Base-by-base conservation (phyloP, 495 filamentous ascomycete genomes). In the Stereocaulon alpinum region DNA sequence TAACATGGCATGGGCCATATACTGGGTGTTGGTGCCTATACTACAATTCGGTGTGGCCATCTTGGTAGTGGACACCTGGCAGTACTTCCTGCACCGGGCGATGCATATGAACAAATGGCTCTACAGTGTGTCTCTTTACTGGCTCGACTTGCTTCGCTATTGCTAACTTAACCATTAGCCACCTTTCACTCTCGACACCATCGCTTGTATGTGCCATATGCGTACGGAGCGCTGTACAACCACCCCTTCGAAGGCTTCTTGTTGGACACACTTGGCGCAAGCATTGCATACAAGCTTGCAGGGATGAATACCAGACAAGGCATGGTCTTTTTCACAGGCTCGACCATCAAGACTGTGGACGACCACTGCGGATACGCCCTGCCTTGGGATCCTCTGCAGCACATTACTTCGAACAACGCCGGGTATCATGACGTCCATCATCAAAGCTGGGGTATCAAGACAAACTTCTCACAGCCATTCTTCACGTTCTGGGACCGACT, bases 381-480 rank as follows among this genome's bases (percentile, higher is more conserved):
- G 42, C 88, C 88, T 4, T 92, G 81, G 78, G 88, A 93, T 70
- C 88, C 88, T 20, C 76, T 93, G 50, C 88, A 91, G 74, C 82
- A 79, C 64, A 72, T 91, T 40, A 88, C 86, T 42, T 81, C 83
- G 71, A 93, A 93, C 73, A 91, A 93, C 64, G 88, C 88, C 18
- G 83, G 79, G 18, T 93, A 91, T 69, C 88, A 93, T 70, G 88
- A 93, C 68, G 86, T 93, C 53, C 88, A 93, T 70, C 88, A 93
- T 71, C 88, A 93, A 70, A 88, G 84, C 69, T 93, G 88, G 88
- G 88, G 88, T 55, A 91, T 93, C 76, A 93, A 93, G 72, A 78
- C 75, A 14, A 83, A 83, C 60, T 83, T 81, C 68, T 86, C 84
- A 0, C 88, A 93, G 68, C 88, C 88, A 0, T 91, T 89, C 74